Base-by-base conservation (phyloP, 2,329 filamentous ascomycete genomes). In the Drechmeria coniospora region DNA sequence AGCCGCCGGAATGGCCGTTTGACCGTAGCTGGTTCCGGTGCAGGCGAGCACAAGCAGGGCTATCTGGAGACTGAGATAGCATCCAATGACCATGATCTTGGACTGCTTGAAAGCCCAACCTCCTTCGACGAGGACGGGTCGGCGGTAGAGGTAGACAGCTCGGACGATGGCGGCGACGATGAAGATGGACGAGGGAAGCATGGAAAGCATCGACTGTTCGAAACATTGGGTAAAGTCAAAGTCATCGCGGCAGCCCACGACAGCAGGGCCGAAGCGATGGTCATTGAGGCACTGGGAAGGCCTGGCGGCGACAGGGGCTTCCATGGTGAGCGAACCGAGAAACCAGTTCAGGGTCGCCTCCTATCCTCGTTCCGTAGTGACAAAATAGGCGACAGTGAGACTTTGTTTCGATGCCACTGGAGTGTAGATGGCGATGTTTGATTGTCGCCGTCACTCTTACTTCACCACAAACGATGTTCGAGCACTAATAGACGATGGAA, bases 181-280 rank as follows among this genome's bases (percentile, higher is more conserved):
- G 22, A 64, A 61, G 0, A 60, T 28, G 1, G 49, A 37, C 0
- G 53, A 42, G 0, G 62, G 62, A 3, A 59, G 40, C 7, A 63
- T 47, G 2, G 52, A 50, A n/a, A 66, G 48, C 27, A 65, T 50
- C 4, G 62, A 45, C 13, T 56, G 47, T 38, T 65, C 61, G 29
- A 68, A 65, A 16, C 49, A 51, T 27, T 65, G 42, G 1, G 62
- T 66, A 31, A 65, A 64, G 38, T 65, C 62, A 30, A 66, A 66
- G 32, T 61, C 53, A 27, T 45, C 52, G 8, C 61, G 56, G 30
- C 61, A 65, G 14, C 56, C 59, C 8, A 36, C 36, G n/a, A 65
- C 56, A 6, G 41, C 36, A 0, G 62, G 61, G 3, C 62, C 61
- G 13, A 63, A 49, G 14, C 49, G 39, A 23, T 40, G 38, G 32